phyloP scores from a whole-genome alignment of 148 eudicot genomes.

The Spergularia marina region DNA sequence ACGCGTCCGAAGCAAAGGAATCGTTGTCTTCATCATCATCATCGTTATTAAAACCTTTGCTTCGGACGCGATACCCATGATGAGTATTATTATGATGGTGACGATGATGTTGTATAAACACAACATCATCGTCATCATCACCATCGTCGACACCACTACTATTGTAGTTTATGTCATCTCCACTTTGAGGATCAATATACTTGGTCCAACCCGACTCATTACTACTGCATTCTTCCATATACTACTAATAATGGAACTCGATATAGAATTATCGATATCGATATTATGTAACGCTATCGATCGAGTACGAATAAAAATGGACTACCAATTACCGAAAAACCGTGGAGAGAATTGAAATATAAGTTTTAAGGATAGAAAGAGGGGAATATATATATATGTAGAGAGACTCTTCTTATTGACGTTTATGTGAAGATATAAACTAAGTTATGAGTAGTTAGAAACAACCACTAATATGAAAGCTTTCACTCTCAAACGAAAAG shows the following conservation, averaged over 20 bases:
- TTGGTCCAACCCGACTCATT: conserved; percentile 87
- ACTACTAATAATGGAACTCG: background rate
- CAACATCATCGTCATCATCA: conserved; percentile 19
- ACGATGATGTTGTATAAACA: background rate
- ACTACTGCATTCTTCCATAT: conserved; percentile 59
- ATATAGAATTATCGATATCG: too few species aligned
- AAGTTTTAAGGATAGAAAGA: background rate
- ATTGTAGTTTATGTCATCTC: conserved; percentile 12
- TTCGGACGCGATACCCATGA: background rate
- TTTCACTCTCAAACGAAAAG: conserved; percentile 11
- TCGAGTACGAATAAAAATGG: background rate
- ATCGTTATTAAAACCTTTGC: background rate
- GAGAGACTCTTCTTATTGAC: background rate
- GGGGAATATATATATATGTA: background rate
- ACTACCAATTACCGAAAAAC: background rate
- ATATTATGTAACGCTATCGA: background rate
- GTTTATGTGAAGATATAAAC: background rate
- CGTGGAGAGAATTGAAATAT: background rate
- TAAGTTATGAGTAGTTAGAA: background rate
- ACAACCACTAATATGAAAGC: background rate
- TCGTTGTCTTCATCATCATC: conserved; percentile 47
- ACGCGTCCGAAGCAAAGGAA: conserved; percentile 65
- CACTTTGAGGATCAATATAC: conserved; percentile 53
- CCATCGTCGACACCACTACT: conserved; percentile 25
- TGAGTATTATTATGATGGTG: conserved; percentile 13